Percentiles rank a stretch among this genome's conserved stretches.
Conservation (phyloP, 345 rosid species). For the Alliaria petiolata region DNA sequence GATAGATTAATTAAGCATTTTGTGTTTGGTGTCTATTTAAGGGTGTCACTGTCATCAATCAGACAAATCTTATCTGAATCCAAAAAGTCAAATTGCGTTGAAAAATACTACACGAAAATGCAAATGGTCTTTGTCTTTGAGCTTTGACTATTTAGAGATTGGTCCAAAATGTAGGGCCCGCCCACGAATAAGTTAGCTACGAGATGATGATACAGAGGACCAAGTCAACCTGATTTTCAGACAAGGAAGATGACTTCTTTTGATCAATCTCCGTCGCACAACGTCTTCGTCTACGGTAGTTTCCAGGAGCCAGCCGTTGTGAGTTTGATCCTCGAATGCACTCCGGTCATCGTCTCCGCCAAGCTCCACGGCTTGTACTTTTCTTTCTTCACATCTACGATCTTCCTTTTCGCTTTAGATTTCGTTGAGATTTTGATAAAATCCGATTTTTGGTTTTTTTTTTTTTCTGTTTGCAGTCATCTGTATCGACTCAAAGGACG, state of each 20-base stretch:
- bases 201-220: neutral
- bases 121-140: neutral
- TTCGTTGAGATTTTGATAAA: too few relatives aligned
- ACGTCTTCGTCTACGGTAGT: too few relatives aligned
- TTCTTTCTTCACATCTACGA: neutral
- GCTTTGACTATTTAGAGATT: neutral
- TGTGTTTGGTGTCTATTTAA: neutral
- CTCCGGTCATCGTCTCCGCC: constrained; percentile 65
- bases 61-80: neutral
- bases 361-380: constrained; percentile 58
- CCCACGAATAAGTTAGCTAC: neutral
- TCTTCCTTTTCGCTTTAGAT: too few relatives aligned
- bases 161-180: too few relatives aligned
- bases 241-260: too few relatives aligned
- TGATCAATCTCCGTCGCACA: too few relatives aligned
- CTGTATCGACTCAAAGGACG: constrained; percentile 81
- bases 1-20: neutral
- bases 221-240: neutral
- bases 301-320: constrained; percentile 42
- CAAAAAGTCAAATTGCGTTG: neutral
- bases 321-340: constrained; percentile 52
- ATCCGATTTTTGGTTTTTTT: too few relatives aligned
- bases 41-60: neutral
- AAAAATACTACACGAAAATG: too few relatives aligned
- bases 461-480: constrained; percentile 40